Evolutionary conservation across 371 early-diverging fungal species (phyloP), one percentile per base, ranked within the genome.

Genomic region (Entomophthora muscae): DNA sequence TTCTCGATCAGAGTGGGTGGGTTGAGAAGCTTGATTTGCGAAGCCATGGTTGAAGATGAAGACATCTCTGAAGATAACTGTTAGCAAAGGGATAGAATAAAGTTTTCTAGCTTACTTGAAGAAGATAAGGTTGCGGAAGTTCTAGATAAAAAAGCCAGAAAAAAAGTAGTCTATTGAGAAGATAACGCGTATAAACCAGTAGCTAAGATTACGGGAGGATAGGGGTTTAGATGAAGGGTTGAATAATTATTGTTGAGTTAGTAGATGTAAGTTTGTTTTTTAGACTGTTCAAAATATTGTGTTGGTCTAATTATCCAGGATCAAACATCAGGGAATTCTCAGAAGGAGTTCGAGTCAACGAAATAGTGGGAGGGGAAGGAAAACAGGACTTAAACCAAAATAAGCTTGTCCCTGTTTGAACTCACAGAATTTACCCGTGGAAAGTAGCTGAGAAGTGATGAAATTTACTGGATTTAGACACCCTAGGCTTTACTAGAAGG

Each of bases 1-100:
- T 60, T 32, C 28, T 60, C 61, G 22, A 60, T 42, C 2, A 60
- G 42, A 42, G 61, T 60, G 42, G 33, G 61, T 22, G 61, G 61
- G 22, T 60, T 60, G 63, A 65, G 55, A 32, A 65, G 58, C 32
- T 58, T 58, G 17, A 30, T 29, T 2, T 22, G 23, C 5, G 58
- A 58, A 42, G 42, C 42, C 42, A 42, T 42, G 42, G 42, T 42
- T 5, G 10, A 10, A 5, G 17, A 42, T 10, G 42, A 17, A 17
- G 42, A 17, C 42, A 42, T 42, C 5, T 10, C 42, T 42, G 42
- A 10, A 42, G 17, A 42, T 10, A 42, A 42, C 10, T 5, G 10
- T 42, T 42, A 42, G 5, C 42, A 42, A 42, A 42, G 17, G 17
- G 17, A 42, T 42, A 17, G 17, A 42, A 42, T 10, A 42, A 42